Evolutionary conservation across 2,329 filamentous ascomycete species (phyloP), one percentile per base, ranked within the genome.

Genomic region (Trichophyton verrucosum): DNA sequence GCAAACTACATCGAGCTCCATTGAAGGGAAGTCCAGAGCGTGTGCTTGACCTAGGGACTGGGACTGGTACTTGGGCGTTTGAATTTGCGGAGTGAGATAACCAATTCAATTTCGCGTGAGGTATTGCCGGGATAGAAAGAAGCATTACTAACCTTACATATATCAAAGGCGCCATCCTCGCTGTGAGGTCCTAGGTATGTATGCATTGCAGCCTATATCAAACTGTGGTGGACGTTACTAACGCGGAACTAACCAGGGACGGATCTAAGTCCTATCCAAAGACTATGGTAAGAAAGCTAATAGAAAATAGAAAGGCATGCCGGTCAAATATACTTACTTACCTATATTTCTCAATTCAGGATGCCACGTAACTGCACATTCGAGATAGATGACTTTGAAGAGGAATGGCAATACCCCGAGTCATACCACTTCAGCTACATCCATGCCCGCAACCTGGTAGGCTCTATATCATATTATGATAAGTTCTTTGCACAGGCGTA

Each of bases 401-500:
- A 63, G 1, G 61, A 65, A 9, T 71, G 69, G 69, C 61, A 62
- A 8, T 71, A 66, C 49, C 22, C 59, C n/a, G 13, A 33, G 8
- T 46, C 36, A 27, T n/a, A 7, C 9, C 27, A 40, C 15, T 65
- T 63, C 58, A 55, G 57, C 59, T 63, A 55, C 42, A 64, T 65
- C 47, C 63, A 64, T 49, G 27, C 58, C 20, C 63, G 63, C 15
- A 56, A 62, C 30, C 57, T 65, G 27, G 36, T 60, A n/a, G 63
- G 63, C 17, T 62, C 53, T 5, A 57, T 65, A 51, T 46, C 61
- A 5, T 71, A 74, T 65, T 74, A 72, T 70, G 61, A 62, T 1
- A 61, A 62, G 11, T 61, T 74, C 38, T 60, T 74, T 3, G 51
- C 60, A 7, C 72, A 73, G 66, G 68, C 69, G 15, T 71, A 67